These are phyloP conservation scores for Paxillus ammoniavirescens DNA, from an alignment of 768 basidiomycete genomes.

Conservation along the genomic window DNA sequence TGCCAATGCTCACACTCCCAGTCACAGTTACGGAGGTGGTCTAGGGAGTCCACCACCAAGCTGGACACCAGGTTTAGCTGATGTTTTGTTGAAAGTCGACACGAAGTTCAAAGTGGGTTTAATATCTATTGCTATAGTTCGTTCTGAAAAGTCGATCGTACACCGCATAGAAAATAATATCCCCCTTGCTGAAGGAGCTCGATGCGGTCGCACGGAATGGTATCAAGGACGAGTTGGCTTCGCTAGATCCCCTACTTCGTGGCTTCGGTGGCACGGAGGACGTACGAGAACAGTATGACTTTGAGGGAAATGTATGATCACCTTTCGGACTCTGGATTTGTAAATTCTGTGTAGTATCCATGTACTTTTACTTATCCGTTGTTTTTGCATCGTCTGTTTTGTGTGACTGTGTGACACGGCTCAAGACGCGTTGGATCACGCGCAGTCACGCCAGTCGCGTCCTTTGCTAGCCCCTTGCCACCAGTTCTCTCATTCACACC, in stretches of 20 bases:
- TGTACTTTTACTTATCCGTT: not conserved
- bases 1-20: conserved; percentile 45
- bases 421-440: conserved; percentile 21
- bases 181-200: conserved; percentile 75
- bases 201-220: conserved; percentile 77
- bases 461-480: not conserved
- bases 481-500: not conserved
- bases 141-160: conserved; percentile 2
- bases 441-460: conserved; percentile 15
- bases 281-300: conserved; percentile 41
- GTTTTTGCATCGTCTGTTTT: too few species aligned
- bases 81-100: conserved; percentile 79
- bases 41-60: conserved; percentile 52
- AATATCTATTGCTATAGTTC: not conserved
- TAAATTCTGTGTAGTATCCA: conserved; percentile 24
- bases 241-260: conserved; percentile 73
- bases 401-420: conserved; percentile 15
- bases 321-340: conserved; percentile 8
- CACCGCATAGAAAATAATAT: conserved; percentile 75
- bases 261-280: conserved; percentile 47
- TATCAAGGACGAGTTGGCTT: conserved; percentile 81
- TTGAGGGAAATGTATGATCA: conserved; percentile 38
- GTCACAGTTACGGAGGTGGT: conserved; percentile 30
- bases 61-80: conserved; percentile 65
- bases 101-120: conserved; percentile 73